These are phyloP conservation scores for Mycena venus DNA, from an alignment of 768 basidiomycete genomes.

Conservation along the genomic window DNA sequence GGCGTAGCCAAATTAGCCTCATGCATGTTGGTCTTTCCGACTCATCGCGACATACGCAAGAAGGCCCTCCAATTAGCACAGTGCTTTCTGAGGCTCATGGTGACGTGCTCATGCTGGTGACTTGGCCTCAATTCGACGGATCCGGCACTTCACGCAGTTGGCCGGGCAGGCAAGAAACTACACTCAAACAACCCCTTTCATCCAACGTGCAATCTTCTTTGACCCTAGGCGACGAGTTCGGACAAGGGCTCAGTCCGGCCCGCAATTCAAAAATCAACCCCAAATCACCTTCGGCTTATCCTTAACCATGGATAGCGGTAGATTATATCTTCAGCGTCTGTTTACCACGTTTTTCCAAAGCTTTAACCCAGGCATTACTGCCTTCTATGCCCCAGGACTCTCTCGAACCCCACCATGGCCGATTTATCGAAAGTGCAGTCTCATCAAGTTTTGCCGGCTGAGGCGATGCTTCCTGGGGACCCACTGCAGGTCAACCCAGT, in stretches of 20 bases:
- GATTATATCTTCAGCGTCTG: neutral
- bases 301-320: neutral
- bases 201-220: too few relatives aligned
- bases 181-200: too few relatives aligned
- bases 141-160: too few relatives aligned
- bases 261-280: neutral
- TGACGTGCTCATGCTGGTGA: too few relatives aligned
- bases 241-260: neutral
- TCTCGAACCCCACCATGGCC: conserved; percentile 16
- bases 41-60: too few relatives aligned
- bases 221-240: too few relatives aligned
- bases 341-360: conserved; percentile 12
- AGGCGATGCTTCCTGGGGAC: conserved; percentile 22
- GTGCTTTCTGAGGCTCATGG: too few relatives aligned
- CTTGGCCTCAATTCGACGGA: too few relatives aligned
- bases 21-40: too few relatives aligned
- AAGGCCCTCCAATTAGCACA: too few relatives aligned
- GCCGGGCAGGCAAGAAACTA: too few relatives aligned
- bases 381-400: conserved; percentile 22
- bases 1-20: too few relatives aligned
- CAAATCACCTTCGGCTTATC: conserved; percentile 22
- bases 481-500: conserved; percentile 9
- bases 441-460: conserved; percentile 26
- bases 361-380: conserved; percentile 1
- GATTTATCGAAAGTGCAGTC: conserved; percentile 23